Conservation (phyloP, 2,329 filamentous ascomycete genomes). For the Colletotrichum brevisporum region DNA sequence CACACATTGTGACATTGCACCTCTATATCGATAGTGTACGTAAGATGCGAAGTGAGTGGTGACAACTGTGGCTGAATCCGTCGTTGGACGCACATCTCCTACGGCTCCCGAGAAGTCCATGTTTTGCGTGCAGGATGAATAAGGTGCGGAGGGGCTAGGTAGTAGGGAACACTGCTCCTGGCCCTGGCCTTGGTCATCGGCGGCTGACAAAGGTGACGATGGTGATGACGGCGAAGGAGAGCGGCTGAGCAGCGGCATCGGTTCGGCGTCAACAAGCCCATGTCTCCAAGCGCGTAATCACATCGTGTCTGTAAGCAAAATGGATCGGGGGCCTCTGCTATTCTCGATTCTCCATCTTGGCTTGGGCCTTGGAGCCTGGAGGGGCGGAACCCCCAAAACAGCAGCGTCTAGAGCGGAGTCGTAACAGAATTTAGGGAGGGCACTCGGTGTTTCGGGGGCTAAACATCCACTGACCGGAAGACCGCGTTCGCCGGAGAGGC, state of each 20-base stretch:
- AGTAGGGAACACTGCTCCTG: no score
- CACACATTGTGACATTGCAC: no score
- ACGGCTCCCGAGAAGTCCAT: no score
- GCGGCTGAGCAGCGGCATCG: conserved; percentile 10
- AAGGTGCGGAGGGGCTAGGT: no score
- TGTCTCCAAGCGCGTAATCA: conserved; percentile 12
- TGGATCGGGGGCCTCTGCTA: conserved; percentile 6
- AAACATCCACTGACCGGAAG: conserved; percentile 22
- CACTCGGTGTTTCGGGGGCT: conserved; percentile 24
- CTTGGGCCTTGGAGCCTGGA: no score
- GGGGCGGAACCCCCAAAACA: conserved; percentile 11
- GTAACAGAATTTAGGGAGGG: conserved; percentile 23
- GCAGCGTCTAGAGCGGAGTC: conserved; percentile 18
- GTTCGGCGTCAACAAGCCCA: background rate
- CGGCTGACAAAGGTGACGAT: conserved; percentile 29
- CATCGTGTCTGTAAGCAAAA: conserved; percentile 11
- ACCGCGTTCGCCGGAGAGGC: conserved; percentile 24
- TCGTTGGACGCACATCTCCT: no score
- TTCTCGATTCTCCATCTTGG: conserved; percentile 13
- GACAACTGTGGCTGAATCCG: conserved; percentile 28
- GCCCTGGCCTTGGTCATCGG: background rate
- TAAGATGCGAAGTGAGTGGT: conserved; percentile 9
- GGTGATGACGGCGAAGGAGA: background rate
- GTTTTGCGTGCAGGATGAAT: no score
- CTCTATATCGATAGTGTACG: conserved; percentile 7